Base-by-base conservation (phyloP, 2,329 filamentous ascomycete species). In the Aureobasidium subglaciale region DNA sequence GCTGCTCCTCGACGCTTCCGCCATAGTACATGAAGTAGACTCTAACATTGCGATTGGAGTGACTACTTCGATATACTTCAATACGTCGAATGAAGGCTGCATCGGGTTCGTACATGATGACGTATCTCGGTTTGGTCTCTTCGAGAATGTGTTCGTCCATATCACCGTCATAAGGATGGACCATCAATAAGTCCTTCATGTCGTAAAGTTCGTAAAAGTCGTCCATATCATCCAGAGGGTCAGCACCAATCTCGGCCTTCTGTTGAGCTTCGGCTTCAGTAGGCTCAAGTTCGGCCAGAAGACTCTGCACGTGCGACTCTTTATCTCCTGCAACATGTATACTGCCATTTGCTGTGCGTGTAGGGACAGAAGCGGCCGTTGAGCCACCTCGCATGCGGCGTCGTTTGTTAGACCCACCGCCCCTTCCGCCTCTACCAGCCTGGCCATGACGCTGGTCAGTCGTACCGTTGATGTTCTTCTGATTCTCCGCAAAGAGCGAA, bases 41-140 rank as follows among this genome's bases (percentile, higher is more conserved):
- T 40, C 90, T 83, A 38, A 97, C 88, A 64, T 89, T 90, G 32
- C 90, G 80, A 68, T 92, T 89, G 57, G 85, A 87, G 71, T 99
- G 93, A 9, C 91, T 96, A 52, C 90, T 96, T 35, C 93, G 85
- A 71, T 97, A 99, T 2, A 97, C 91, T 68, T 99, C 93, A 18
- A 99, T 87, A 34, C 92, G 81, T 13, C 93, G 84, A 65, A 97
- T 96, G 69, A 99, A 99, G 3, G 92, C 85, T 3, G 92, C 84
- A 62, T 97, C 90, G 1, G 93, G 92, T 68, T 97, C 93, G 70
- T 96, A 99, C 93, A 99, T 97, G 73, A 99, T 87, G 58, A 99
- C 90, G 70, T 96, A 96, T 58, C 88, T 85, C 30, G 93, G 93
- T 65, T 88, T 90, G 57, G 93, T 79, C 71, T 99, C 93, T 68